Evolutionary conservation across 2,329 filamentous ascomycete genomes (phyloP), one percentile per base, ranked within the genome.

Genomic region (Zymoseptoria passerinii): DNA sequence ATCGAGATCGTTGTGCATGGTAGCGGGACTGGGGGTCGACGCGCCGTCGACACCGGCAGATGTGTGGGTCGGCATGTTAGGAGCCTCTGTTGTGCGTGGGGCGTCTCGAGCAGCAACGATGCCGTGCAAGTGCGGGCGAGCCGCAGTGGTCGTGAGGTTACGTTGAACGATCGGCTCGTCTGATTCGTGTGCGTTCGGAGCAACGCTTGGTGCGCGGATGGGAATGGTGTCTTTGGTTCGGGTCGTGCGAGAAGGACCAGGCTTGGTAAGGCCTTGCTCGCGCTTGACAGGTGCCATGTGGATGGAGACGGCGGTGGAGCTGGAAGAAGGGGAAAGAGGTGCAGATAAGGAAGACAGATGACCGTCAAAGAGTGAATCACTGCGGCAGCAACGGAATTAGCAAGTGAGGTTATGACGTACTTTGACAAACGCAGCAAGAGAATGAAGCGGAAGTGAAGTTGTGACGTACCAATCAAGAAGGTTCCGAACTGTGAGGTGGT

Each of bases 401-500:
- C n/a, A 56, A 20, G 53, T 58, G 29, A 50, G 28, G 50, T 35
- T 29, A 44, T 44, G 35, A 44, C 35, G 35, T 44, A 44, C 35
- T n/a, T 16, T 5, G 35, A 44, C 35, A 44, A 44, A 44, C 35
- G 35, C 35, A 44, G 35, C 35, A n/a, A 16, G 10, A n/a, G 35
- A 44, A 4, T 44, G 35, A 44, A 44, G 35, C 35, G n/a, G 35
- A 44, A 19, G 52, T 57, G 55, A 60, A n/a, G 54, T 40, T 19
- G 44, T 48, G 16, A 19, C 49, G 20, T 35, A 58, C 53, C 55
- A n/a, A 16, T 29, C 19, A 27, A 56, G 23, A 23, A 23, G 49
- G 16, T n/a, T 40, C 18, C 57, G 57, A 16, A 56, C 61, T 4
- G 57, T n/a, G 44, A 48, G 58, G 50, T 57, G 57, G 48, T 61